Percentiles rank a stretch among this genome's conserved stretches.
Evolutionary conservation across 306 rosid genomes (phyloP).

Genomic region (Styphnolobium japonicum): DNA sequence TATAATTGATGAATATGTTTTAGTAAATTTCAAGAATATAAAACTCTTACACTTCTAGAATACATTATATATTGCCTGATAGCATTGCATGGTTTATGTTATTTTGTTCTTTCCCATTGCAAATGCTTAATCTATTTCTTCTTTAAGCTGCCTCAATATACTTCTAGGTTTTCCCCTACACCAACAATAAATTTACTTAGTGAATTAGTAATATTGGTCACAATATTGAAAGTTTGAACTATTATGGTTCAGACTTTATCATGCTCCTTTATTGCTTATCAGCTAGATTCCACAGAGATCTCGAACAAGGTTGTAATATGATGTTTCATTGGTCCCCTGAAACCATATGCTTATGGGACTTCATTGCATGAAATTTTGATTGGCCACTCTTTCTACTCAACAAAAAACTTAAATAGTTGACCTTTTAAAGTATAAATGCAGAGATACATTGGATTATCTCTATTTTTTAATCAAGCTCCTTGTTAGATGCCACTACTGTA

Average conservation of each 20-base stretch:
- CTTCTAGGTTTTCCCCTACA: not conserved
- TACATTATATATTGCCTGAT: not conserved
- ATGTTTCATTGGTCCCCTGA: not conserved
- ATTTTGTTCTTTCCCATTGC: not conserved
- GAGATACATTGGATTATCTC: not conserved
- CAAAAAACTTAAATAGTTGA: not conserved
- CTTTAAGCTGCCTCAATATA: not conserved
- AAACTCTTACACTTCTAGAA: not conserved
- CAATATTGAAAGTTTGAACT: not conserved
- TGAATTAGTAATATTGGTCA: not conserved
- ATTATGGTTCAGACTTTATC: not conserved
- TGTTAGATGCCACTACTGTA: not conserved
- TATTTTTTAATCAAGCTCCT: not conserved
- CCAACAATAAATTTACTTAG: not conserved
- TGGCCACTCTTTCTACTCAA: not conserved
- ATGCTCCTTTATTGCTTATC: not conserved
- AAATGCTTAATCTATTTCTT: not conserved
- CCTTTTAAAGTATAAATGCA: not conserved
- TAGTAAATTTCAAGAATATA: not conserved
- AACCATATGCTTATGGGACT: not conserved
- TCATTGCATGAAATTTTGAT: not conserved
- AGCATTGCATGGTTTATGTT: slow-evolving; percentile 4
- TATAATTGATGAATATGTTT: not conserved
- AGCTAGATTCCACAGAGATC: not conserved
- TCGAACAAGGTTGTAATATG: not conserved